Evolutionary conservation across 2,329 filamentous ascomycete genomes (phyloP), one percentile per base, ranked within the genome.

Genomic region (Neonectria coccinea): DNA sequence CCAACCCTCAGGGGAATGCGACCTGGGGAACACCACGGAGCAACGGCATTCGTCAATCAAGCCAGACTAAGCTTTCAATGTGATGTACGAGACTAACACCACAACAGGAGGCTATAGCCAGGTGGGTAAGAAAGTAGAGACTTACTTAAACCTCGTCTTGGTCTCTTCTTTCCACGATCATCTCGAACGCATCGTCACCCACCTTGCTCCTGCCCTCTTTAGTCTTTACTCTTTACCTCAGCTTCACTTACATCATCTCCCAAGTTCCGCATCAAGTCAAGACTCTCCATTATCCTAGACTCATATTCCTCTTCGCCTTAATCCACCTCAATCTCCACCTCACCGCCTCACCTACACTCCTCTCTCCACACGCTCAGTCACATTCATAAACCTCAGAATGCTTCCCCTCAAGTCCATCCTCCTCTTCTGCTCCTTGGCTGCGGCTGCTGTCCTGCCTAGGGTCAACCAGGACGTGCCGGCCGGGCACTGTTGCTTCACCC

Each of bases 401-500:
- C 36, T 52, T 22, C 55, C 60, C 7, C 42, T 65, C 45, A 59
- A 62, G 31, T 12, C 72, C 44, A 50, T 74, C 39, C 47, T 65
- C n/a, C 57, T 75, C 56, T 67, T 72, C 52, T 61, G 52, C 57
- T 59, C 64, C 18, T 39, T 73, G 25, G 62, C 68, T 7, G 58
- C 62, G 8, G 72, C 73, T n/a, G 62, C 68, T 20, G 74, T 72
- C 10, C 55, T 73, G 27, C 63, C 68, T 45, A 65, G 69, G n/a
- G 50, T 67, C n/a, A 58, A 57, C 4, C 61, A 67, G 7, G 33
- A 53, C 29, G 73, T 74, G 16, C 72, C 65, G 7, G 44, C 63
- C 16, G 65, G 68, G 25, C 56, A 69, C 31, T 79, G 77, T 64
- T 79, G 77, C 67, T 79, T 79, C 65, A 70, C 71, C 10, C 67